These are phyloP conservation scores for Pinus taeda DNA, from an alignment of 75 land plant species.

Conservation along the genomic window DNA sequence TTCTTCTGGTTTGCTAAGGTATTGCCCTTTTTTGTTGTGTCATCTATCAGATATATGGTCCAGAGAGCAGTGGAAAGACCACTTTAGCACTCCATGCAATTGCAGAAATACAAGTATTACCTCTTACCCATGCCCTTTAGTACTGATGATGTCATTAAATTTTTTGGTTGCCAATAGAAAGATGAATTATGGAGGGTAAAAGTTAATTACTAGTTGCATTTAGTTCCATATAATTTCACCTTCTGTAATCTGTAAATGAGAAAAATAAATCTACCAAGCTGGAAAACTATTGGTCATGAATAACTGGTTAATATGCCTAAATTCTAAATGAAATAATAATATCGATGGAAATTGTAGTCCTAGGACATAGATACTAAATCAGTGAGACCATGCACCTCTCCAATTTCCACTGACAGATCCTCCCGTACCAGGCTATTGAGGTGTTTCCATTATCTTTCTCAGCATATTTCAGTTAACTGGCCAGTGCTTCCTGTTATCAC, in stretches of 20 bases:
- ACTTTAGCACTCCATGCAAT: conserved; percentile 96
- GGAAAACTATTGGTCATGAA: no score
- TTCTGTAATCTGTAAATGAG: background rate
- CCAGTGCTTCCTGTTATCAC: no score
- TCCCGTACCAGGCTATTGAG: no score
- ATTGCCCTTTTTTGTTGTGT: conserved; percentile 5
- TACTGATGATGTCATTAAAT: conserved; percentile 11
- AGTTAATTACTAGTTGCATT: background rate
- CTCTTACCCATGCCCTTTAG: background rate
- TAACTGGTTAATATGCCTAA: no score
- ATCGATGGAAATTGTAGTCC: no score
- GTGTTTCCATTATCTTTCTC: no score
- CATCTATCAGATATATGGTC: conserved; percentile 74
- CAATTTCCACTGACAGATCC: no score
- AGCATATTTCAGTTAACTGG: no score
- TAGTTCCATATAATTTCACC: conserved; percentile 5
- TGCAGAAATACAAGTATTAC: conserved; percentile 89
- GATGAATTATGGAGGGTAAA: background rate
- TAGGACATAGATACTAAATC: no score
- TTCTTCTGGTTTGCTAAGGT: background rate
- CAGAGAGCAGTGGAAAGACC: conserved; percentile 99
- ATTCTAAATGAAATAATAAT: no score
- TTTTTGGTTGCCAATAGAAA: background rate
- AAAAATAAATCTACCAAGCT: background rate
- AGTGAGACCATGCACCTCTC: no score